These are phyloP conservation scores for Lithohypha guttulata DNA, from an alignment of 2,329 filamentous ascomycete genomes.

Conservation along the genomic window DNA sequence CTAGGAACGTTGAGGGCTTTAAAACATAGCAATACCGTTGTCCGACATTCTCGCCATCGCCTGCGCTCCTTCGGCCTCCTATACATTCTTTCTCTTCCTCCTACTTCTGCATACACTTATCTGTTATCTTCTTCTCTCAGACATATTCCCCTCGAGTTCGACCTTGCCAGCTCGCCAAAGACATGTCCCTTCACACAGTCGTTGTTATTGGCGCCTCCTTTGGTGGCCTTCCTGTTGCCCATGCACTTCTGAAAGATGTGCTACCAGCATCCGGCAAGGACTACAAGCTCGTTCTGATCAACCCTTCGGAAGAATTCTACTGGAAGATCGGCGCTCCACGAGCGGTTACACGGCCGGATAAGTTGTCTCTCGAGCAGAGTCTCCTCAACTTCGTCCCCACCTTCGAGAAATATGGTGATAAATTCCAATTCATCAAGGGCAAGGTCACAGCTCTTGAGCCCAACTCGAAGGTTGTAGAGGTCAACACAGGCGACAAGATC, in stretches of 20 bases:
- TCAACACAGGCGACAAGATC: slow-evolving; percentile 27
- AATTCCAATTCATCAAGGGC: slow-evolving; percentile 43
- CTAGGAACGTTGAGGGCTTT: not conserved
- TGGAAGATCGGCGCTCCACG: slow-evolving; percentile 45
- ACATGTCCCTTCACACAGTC: slow-evolving; percentile 18
- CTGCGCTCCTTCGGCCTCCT: not conserved
- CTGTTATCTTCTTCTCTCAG: not conserved
- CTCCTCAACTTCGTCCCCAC: slow-evolving; percentile 39
- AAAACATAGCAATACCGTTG: not conserved
- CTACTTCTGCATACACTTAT: not conserved
- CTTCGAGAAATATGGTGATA: slow-evolving; percentile 41
- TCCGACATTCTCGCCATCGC: slow-evolving; percentile 7
- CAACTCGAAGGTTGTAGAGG: slow-evolving; percentile 35
- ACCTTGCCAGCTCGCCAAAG: not conserved
- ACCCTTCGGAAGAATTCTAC: slow-evolving; percentile 43
- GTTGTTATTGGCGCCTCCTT: slow-evolving; percentile 32
- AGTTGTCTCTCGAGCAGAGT: slow-evolving; percentile 38
- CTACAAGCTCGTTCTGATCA: slow-evolving; percentile 46
- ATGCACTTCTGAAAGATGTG: slow-evolving; percentile 28
- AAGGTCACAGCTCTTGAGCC: slow-evolving; percentile 39
- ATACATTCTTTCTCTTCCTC: not conserved
- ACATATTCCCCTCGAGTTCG: not conserved
- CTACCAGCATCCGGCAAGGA: slow-evolving; percentile 22
- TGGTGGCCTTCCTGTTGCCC: slow-evolving; percentile 28
- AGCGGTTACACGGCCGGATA: slow-evolving; percentile 38